These are phyloP conservation scores for Cladosporium austrohemisphaericum DNA, from an alignment of 2,329 filamentous ascomycete genomes.

Conservation along the genomic window DNA sequence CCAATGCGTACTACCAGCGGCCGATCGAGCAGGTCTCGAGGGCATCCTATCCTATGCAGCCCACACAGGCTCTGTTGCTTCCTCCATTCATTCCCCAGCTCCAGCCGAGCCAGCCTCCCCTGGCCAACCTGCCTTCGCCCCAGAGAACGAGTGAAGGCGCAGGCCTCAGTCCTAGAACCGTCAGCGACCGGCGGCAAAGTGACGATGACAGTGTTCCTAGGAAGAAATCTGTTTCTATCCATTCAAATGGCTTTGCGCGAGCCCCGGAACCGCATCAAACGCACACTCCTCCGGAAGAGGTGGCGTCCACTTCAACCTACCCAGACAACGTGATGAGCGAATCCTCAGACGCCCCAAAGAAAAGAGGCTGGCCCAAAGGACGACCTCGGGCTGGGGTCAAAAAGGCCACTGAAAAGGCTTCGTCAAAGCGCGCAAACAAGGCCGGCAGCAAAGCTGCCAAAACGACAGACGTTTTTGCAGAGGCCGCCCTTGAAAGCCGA, in stretches of 20 bases:
- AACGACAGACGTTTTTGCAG: conserved; percentile 8
- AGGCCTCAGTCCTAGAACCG: conserved; percentile 14
- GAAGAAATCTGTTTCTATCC: background rate
- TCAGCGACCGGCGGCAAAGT: conserved; percentile 4
- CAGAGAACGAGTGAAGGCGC: conserved; percentile 21
- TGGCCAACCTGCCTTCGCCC: conserved; percentile 23
- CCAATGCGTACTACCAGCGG: conserved; percentile 22
- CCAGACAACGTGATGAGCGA: conserved; percentile 24
- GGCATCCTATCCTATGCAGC: conserved; percentile 24
- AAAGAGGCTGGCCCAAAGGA: conserved; percentile 44
- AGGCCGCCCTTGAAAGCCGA: conserved; percentile 4
- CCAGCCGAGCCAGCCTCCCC: conserved; percentile 2
- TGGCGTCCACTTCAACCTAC: conserved; percentile 19
- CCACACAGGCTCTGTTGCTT: conserved; percentile 20
- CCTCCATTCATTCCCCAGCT: conserved; percentile 29
- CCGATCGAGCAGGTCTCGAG: conserved; percentile 19
- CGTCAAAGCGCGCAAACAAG: conserved; percentile 30
- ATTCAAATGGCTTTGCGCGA: background rate
- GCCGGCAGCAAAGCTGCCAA: conserved; percentile 21
- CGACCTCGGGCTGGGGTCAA: conserved; percentile 41
- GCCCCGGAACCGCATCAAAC: conserved; percentile 29
- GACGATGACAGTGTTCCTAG: background rate
- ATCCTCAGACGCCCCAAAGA: conserved; percentile 21
- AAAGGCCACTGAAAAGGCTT: conserved; percentile 27
- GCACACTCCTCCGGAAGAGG: conserved; percentile 40